Evolutionary conservation across 2,329 filamentous ascomycete species (phyloP), one percentile per base, ranked within the genome.

Genomic region (Arthrobotrys conoides): DNA sequence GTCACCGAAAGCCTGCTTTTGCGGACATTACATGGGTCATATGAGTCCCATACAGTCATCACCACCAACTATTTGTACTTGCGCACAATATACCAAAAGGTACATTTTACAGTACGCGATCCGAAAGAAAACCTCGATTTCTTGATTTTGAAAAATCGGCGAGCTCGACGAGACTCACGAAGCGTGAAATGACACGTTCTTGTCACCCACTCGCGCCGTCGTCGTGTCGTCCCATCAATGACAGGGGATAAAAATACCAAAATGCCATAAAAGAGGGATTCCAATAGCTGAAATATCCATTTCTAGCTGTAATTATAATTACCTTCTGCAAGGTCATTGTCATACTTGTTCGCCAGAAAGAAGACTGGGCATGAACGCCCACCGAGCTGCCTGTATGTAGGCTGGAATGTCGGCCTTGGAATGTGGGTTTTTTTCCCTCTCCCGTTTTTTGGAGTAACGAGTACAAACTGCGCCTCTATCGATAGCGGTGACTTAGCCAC

Each of bases 1-100:
- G 66, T 38, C 49, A 65, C 27, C 24, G 20, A 48, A 72, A 72
- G 70, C 70, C 51, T 64, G 70, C 14, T 67, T 72, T 65, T 55
- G 48, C 33, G 12, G 33, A 12, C 51, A 33, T 10, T 20, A 44
- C 33, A 61, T 71, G 68, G 33, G 68, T 71, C 68, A 71, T 63
- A 65, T 53, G 46, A 51, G 44, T 30, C 3, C 27, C 6, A 16
- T 51, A 65, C 41, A 64, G 38, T 63, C 53, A 63, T 22, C 57
- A 20, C 18, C 24, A 55, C 9, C 2, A 41, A 30, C 6, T 41
- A 3, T 41, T 4, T 16, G 16, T 41, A 5, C 33, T 8, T 36
- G 27, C 8, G 27, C 27, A 4, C 27, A 14, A 12, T 41, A 41
- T 41, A n/a, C 38, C 9, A 14, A 41, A 14, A 41, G 16, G 9